phyloP scores from a whole-genome alignment of 331 rosid genomes.

The Dryas integrifolia region DNA sequence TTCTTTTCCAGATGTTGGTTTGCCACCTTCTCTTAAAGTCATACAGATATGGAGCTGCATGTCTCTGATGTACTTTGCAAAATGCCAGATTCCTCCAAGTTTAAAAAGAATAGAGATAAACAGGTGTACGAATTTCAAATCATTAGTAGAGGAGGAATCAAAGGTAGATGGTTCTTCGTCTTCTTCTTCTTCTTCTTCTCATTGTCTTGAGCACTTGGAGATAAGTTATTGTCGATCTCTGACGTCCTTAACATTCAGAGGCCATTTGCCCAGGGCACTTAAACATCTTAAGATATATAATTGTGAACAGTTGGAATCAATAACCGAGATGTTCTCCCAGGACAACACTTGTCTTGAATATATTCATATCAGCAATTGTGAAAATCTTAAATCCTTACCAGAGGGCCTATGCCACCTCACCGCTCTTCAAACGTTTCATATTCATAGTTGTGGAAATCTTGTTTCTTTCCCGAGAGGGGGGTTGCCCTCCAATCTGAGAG shows the following conservation, averaged over 20 bases:
- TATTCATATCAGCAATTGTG: neutral
- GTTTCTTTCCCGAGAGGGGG: too few species aligned
- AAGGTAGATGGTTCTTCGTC: neutral
- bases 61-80: slow-evolving; percentile 11
- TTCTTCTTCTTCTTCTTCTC: neutral
- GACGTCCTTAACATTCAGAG: slow-evolving; percentile 8
- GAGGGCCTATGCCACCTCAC: slow-evolving; percentile 23
- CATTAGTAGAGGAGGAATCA: slow-evolving; percentile 13
- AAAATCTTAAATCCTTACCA: slow-evolving; percentile 26
- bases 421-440: neutral
- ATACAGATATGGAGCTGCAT: neutral
- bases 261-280: slow-evolving; percentile 10
- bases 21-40: slow-evolving; percentile 19
- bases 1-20: slow-evolving; percentile 17
- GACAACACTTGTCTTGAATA: slow-evolving; percentile 7
- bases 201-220: slow-evolving; percentile 12
- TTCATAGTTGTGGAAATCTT: too few species aligned
- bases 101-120: slow-evolving; percentile 10
- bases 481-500: too few species aligned
- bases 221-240: slow-evolving; percentile 14
- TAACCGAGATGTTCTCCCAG: slow-evolving; percentile 1
- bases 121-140: neutral
- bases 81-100: slow-evolving; percentile 16
- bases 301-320: slow-evolving; percentile 6
- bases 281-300: neutral